Base-by-base conservation (phyloP, 2,329 filamentous ascomycete genomes). In the Chaetothyriales sp. region DNA sequence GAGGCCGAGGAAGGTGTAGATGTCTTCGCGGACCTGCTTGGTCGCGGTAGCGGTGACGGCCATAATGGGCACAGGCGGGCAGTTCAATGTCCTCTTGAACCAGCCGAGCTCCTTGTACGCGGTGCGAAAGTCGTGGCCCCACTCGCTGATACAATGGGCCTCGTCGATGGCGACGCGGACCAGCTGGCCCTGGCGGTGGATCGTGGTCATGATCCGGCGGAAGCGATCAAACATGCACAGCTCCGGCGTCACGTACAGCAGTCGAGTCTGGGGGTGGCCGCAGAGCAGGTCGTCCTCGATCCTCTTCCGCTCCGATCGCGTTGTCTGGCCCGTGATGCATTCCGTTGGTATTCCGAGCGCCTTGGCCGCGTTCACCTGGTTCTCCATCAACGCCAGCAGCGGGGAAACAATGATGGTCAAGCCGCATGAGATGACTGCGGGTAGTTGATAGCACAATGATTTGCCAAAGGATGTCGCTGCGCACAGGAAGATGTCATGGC, bases 101-200 rank as follows among this genome's bases (percentile, higher is more conserved):
- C 86, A 95, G 1, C 79, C 82, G 5, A 96, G 75, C 18, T 83
- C 78, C 63, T 92, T 88, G 68, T 95, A 96, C 51, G 88, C 85
- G 36, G 83, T 85, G n/a, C 90, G 83, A 64, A 96, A 96, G 66
- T 96, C 90, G 65, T 96, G 89, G 1, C 90, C 90, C 90, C 90
- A 95, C 80, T 95, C 89, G 20, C 86, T 94, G 59, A 96, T 94
- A 65, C 90, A 96, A 66, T 96, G 90, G 1, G 90, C 90, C 69
- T 96, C 90, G 62, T 96, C 90, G 51, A 96, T 81, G 46, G 85
- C 90, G 56, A 96, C 79, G 12, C 90, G 80, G 8, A 84, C 83
- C n/a, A 96, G 77, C 67, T 95, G 86, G 51, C 78, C 78, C 65
- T 95, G 88, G 52, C 79, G 72, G 63, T 95, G 73, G 12, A 95